Base-by-base conservation (phyloP, 129 eudicot species). In the Chrysanthemum lavandulifolium region DNA sequence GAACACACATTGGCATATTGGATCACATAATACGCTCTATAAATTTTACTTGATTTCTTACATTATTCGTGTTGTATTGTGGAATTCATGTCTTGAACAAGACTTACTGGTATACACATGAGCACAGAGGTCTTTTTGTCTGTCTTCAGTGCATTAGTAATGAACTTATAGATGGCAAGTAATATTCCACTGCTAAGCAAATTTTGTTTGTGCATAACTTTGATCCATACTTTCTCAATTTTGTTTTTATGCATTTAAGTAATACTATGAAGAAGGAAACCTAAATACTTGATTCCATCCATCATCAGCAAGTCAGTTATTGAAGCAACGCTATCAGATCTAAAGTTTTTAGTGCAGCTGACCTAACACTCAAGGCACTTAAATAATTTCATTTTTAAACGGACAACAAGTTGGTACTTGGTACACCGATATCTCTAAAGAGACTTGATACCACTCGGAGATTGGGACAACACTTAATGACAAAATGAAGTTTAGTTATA, bases 121-220 rank as follows among this genome's bases (percentile, higher is more conserved):
- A 55, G 45, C 31, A 12, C 21, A 56, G 67, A 67, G 60, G 31
- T 45, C 47, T 57, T 55, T 54, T 10, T 29, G 51, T 55, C 47
- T 67, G 51, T 25, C 56, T 45, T 67, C 54, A 21, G 49, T 55
- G 33, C 47, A 23, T 29, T 67, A 66, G 56, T 23, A 75, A 66
- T 56, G 67, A 55, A 25, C 21, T 13, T 43, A 10, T 55, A 25
- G 54, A 40, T 55, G 67, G 45, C 25, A 58, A 66, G 14, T 47
- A 66, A n/a, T 13, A 15, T 23, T 33, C 54, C 55, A 33, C 57
- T 66, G 36, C 56, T 67, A 15, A 75, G 73, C 73, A 66, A 54
- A 13, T 10, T 54, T 18, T 55, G 73, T 75, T 72, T 55, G 56
- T 12, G 31, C 62, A n/a, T 50, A 52, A 74, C 25, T 61, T 73